Evolutionary conservation across 2,329 filamentous ascomycete genomes (phyloP).

Genomic region (Curvularia eragrostidis): DNA sequence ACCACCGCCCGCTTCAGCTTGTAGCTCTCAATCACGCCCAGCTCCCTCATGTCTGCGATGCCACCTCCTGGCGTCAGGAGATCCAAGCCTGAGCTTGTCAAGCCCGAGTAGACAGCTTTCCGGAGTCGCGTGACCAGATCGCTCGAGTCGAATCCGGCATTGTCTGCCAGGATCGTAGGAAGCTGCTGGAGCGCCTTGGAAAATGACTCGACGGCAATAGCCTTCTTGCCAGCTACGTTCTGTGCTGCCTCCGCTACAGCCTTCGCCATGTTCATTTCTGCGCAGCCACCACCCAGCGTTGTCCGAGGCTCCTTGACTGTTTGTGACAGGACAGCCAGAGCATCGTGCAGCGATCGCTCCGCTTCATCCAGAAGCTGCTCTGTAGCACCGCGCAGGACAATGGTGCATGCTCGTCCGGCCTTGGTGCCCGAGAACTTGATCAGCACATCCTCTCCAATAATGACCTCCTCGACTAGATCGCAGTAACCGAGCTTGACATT

Average conservation of each 20-base stretch:
- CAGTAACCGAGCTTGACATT: conserved; percentile 95
- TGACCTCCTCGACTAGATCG: conserved; percentile 95
- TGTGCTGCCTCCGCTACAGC: conserved; percentile 93
- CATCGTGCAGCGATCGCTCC: conserved; percentile 94
- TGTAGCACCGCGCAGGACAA: conserved; percentile 93
- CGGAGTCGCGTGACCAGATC: conserved; percentile 90
- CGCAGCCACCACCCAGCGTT: conserved; percentile 92
- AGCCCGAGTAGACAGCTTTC: conserved; percentile 92
- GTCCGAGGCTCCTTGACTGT: conserved; percentile 94
- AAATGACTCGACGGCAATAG: conserved; percentile 89
- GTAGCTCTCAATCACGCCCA: conserved; percentile 96
- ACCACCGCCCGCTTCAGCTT: conserved; percentile 99
- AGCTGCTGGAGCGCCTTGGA: conserved; percentile 88
- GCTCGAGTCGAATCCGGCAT: conserved; percentile 93
- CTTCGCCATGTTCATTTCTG: conserved; percentile 99
- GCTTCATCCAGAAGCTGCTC: conserved; percentile 97
- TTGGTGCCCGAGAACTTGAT: conserved; percentile 98
- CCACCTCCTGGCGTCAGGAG: conserved; percentile 87
- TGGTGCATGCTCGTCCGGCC: conserved; percentile 92
- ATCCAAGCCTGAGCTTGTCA: conserved; percentile 91
- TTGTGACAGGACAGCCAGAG: conserved; percentile 93
- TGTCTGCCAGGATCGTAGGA: conserved; percentile 96
- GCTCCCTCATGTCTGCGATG: conserved; percentile 92
- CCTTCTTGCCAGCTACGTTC: conserved; percentile 95
- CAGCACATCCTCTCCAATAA: conserved; percentile 96